Percentiles rank a stretch among this genome's conserved stretches.
phyloP scores from a whole-genome alignment of 805 yeast species.

The Sugiyamaella americana region DNA sequence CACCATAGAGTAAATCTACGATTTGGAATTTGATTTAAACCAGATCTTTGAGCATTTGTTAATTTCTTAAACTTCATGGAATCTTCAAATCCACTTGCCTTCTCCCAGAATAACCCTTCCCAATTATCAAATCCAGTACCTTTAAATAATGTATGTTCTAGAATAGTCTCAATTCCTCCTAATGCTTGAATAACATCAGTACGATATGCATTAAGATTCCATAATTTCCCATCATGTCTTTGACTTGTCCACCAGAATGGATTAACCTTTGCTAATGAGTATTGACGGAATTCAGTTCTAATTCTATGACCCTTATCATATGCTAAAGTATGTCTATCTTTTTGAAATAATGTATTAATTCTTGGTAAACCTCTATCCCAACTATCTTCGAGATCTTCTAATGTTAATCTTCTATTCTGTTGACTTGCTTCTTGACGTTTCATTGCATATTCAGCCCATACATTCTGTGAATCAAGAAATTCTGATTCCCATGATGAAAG shows the following conservation, averaged over 20 bases:
- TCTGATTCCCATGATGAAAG: slow-evolving; percentile 97
- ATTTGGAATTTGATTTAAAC: slow-evolving; percentile 94
- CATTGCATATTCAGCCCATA: slow-evolving; percentile 95
- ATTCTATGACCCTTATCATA: slow-evolving; percentile 90
- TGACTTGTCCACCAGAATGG: slow-evolving; percentile 97
- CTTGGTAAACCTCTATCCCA: slow-evolving; percentile 99
- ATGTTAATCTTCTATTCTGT: slow-evolving; percentile 77
- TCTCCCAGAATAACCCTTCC: slow-evolving; percentile 99
- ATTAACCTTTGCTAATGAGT: slow-evolving; percentile 61
- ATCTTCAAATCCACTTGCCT: slow-evolving; percentile 95
- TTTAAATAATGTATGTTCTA: slow-evolving; percentile 90
- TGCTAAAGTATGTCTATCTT: slow-evolving; percentile 89
- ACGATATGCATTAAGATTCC: slow-evolving; percentile 90
- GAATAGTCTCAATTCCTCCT: slow-evolving; percentile 94
- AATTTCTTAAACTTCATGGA: slow-evolving; percentile 89
- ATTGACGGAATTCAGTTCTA: slow-evolving; percentile 73
- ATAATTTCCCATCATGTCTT: slow-evolving; percentile 90
- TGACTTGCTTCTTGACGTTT: slow-evolving; percentile 82
- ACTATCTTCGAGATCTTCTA: slow-evolving; percentile 87
- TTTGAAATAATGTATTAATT: slow-evolving; percentile 89
- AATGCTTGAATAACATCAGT: slow-evolving; percentile 95
- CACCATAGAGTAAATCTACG: slow-evolving; percentile 98
- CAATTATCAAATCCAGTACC: slow-evolving; percentile 97
- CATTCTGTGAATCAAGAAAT: slow-evolving; percentile 86
- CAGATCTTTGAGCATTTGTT: slow-evolving; percentile 96